Evolutionary conservation across 768 basidiomycete genomes (phyloP).

Genomic region (Boletus tylopilopsis): DNA sequence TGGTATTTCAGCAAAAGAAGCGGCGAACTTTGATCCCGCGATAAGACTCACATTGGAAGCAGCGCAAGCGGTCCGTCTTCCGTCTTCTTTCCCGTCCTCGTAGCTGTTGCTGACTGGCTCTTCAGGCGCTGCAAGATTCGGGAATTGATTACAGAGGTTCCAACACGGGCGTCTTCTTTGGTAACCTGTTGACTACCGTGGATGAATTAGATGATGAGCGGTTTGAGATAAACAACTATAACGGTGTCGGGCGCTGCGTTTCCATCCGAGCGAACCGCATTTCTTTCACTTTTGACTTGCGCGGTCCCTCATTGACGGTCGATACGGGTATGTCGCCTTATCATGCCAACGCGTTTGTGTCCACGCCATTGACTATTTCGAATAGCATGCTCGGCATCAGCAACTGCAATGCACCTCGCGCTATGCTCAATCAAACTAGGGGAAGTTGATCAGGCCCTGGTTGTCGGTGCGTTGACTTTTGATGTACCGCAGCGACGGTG

Average conservation of each 20-base stretch:
- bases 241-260: slow-evolving; percentile 29
- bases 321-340: slow-evolving; percentile 28
- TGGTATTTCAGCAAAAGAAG: slow-evolving; percentile 32
- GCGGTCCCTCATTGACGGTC: slow-evolving; percentile 46
- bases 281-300: slow-evolving; percentile 35
- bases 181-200: slow-evolving; percentile 28
- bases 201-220: slow-evolving; percentile 29
- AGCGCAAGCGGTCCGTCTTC: slow-evolving; percentile 24
- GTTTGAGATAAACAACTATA: slow-evolving; percentile 25
- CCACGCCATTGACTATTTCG: not conserved
- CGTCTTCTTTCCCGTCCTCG: not conserved
- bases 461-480: slow-evolving; percentile 25
- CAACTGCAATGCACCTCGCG: slow-evolving; percentile 47
- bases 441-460: slow-evolving; percentile 46
- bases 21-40: slow-evolving; percentile 28
- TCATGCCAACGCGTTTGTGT: not conserved
- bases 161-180: slow-evolving; percentile 41
- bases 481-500: not conserved
- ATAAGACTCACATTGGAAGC: slow-evolving; percentile 30
- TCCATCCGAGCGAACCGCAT: slow-evolving; percentile 32
- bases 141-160: slow-evolving; percentile 43
- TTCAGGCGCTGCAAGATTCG: slow-evolving; percentile 40
- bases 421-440: slow-evolving; percentile 40
- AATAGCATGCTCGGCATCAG: slow-evolving; percentile 41
- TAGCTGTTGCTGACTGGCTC: not conserved